Percentiles rank a stretch among this genome's conserved stretches.
Evolutionary conservation across 257 asterid species (phyloP).

Genomic region (Voacanga thouarsii): DNA sequence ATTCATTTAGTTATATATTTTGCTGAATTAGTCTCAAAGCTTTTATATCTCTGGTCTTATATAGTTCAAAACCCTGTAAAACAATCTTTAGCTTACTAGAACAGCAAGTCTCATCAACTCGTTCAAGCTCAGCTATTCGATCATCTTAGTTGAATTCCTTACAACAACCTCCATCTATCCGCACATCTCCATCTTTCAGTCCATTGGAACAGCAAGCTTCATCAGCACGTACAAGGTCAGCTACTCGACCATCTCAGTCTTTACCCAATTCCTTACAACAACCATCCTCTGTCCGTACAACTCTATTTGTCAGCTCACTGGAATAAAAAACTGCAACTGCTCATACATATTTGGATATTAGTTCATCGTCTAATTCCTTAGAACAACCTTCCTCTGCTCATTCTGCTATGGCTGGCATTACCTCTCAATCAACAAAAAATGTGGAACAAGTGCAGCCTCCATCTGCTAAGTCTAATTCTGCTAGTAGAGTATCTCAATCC

Average conservation of each 20-base stretch:
- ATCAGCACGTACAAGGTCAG: constrained; percentile 35
- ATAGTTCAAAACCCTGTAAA: constrained; percentile 55
- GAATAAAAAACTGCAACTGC: constrained; percentile 45
- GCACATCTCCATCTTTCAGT: constrained; percentile 18
- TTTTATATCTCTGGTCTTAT: constrained; percentile 40
- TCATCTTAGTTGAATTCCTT: constrained; percentile 26
- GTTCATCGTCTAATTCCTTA: constrained; percentile 28
- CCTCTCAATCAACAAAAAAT: constrained; percentile 27
- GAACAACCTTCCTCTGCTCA: constrained; percentile 31
- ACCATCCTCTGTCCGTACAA: constrained; percentile 27
- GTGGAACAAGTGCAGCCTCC: constrained; percentile 52
- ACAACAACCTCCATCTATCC: constrained; percentile 24
- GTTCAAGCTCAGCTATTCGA: constrained; percentile 31
- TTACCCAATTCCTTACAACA: constrained; percentile 23
- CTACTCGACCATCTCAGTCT: constrained; percentile 30
- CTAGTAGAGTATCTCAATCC: constrained; percentile 38
- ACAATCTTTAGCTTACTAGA: constrained; percentile 34
- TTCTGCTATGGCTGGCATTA: constrained; percentile 20
- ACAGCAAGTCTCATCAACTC: constrained; percentile 44
- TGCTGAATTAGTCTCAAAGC: constrained; percentile 15
- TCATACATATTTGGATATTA: constrained; percentile 26
- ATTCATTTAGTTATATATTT: neutral
- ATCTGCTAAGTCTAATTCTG: constrained; percentile 38
- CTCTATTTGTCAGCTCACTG: constrained; percentile 21
- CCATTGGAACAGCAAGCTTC: constrained; percentile 41